These are phyloP conservation scores for Russula vinacea DNA, from an alignment of 768 basidiomycete genomes.

Conservation along the genomic window DNA sequence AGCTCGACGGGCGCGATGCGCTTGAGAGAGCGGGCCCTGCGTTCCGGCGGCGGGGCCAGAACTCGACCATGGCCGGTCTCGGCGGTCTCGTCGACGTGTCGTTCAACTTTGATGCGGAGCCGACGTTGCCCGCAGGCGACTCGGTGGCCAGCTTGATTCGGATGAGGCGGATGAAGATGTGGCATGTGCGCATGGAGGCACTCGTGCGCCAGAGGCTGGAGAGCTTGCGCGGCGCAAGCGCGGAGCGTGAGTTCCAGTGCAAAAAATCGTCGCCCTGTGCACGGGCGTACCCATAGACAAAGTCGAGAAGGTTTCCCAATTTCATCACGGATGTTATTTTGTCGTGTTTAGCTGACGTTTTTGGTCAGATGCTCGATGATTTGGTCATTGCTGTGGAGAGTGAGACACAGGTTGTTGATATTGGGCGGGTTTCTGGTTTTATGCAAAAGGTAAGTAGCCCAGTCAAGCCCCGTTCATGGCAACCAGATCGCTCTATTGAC, in stretches of 20 bases:
- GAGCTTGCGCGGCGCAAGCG: slow-evolving; percentile 70
- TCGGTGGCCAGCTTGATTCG: slow-evolving; percentile 59
- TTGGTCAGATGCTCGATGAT: slow-evolving; percentile 71
- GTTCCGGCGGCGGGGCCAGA: slow-evolving; percentile 67
- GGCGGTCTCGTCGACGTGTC: slow-evolving; percentile 62
- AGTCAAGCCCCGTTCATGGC: slow-evolving; percentile 19
- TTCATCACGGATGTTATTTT: not conserved
- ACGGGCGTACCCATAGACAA: slow-evolving; percentile 83
- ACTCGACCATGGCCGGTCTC: slow-evolving; percentile 63
- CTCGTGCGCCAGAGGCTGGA: slow-evolving; percentile 68
- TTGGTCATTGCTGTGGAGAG: slow-evolving; percentile 86
- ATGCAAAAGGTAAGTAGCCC: slow-evolving; percentile 78
- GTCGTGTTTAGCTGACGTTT: slow-evolving; percentile 21
- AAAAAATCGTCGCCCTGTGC: slow-evolving; percentile 88
- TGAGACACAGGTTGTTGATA: slow-evolving; percentile 76
- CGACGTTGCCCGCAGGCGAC: slow-evolving; percentile 61
- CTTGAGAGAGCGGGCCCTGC: slow-evolving; percentile 50
- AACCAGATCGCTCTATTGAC: not conserved
- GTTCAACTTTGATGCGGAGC: slow-evolving; percentile 66
- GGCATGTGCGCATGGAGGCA: slow-evolving; percentile 78
- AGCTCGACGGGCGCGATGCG: slow-evolving; percentile 43
- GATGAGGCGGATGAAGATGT: slow-evolving; percentile 72
- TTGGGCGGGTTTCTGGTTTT: slow-evolving; percentile 82
- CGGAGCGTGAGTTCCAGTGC: slow-evolving; percentile 88
- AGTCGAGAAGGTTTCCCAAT: slow-evolving; percentile 63